Conservation (phyloP, 305 asterid species). For the Solanum hybrid region DNA sequence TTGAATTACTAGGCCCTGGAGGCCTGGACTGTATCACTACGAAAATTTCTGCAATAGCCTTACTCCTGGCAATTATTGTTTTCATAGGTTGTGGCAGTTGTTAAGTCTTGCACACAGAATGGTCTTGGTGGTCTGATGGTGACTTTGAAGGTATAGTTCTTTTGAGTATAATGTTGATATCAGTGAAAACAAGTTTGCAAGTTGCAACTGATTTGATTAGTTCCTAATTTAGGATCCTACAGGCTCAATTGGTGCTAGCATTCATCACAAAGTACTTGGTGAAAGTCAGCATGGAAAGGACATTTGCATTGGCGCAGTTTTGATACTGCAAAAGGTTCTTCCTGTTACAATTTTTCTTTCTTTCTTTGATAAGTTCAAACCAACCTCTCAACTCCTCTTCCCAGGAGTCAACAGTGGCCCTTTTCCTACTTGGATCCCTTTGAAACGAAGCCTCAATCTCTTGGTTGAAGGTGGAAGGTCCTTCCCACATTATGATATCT, state of each 20-base stretch:
- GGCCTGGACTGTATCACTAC: not conserved
- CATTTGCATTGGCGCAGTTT: conserved; percentile 51
- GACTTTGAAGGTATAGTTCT: conserved; percentile 51
- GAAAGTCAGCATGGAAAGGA: conserved; percentile 48
- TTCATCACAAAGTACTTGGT: conserved; percentile 68
- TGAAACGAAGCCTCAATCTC: not conserved
- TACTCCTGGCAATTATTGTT: conserved; percentile 5
- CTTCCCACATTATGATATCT: not conserved
- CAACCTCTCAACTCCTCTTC: not conserved
- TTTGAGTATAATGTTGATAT: not conserved
- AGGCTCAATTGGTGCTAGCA: conserved; percentile 63
- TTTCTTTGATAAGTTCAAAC: not conserved
- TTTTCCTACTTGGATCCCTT: not conserved
- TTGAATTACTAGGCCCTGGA: not conserved
- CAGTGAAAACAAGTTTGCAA: not conserved
- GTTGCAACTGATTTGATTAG: conserved; percentile 23
- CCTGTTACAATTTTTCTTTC: not conserved
- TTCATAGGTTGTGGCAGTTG: conserved; percentile 67
- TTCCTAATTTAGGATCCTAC: conserved; percentile 64
- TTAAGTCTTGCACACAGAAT: conserved; percentile 64
- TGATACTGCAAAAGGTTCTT: conserved; percentile 64
- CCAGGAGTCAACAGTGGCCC: not conserved
- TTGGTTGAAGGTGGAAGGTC: not conserved
- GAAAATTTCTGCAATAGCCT: not conserved
- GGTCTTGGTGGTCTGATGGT: conserved; percentile 70